A percentile compares a stretch with the other conserved stretches of the same genome.
These are phyloP conservation scores for Chondrus crispus DNA, from an alignment of 23 red algal genomes.

Conservation along the genomic window DNA sequence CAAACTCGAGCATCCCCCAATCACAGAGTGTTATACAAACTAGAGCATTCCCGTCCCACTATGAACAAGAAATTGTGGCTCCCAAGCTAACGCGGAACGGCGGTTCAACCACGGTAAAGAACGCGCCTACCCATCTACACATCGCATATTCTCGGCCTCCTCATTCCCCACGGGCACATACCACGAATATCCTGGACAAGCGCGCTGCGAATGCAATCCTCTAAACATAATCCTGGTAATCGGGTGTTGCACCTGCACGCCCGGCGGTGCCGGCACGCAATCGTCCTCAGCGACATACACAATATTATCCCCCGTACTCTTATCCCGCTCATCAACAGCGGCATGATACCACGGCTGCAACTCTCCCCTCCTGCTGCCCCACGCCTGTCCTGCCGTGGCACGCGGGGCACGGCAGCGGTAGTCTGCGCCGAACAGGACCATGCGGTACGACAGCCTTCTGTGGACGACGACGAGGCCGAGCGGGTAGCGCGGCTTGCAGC, in stretches of 20 bases:
- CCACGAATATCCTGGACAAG: conserved; percentile 17
- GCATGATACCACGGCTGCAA: conserved; percentile 23
- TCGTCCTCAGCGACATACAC: conserved; percentile 41
- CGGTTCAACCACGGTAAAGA: neutral
- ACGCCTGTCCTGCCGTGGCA: neutral
- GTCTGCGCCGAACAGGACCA: conserved; percentile 41
- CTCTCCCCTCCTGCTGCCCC: neutral
- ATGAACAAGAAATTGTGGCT: neutral
- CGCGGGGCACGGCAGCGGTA: neutral
- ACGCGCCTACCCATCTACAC: neutral
- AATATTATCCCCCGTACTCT: conserved; percentile 29
- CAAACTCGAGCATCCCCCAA: neutral
- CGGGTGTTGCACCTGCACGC: conserved; percentile 17
- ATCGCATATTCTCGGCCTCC: neutral
- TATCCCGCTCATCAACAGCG: conserved; percentile 40
- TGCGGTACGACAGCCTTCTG: conserved; percentile 1
- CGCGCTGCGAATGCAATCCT: neutral
- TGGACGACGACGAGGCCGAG: conserved; percentile 27
- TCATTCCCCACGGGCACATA: neutral
- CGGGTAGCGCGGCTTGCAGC: conserved; percentile 5
- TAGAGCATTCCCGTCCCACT: neutral
- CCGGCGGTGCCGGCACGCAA: conserved; percentile 4
- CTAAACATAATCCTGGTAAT: conserved; percentile 43
- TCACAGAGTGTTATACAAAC: neutral
- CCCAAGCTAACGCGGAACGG: neutral